phyloP scores from a whole-genome alignment of 148 eudicot species.

The Agrostemma githago region DNA sequence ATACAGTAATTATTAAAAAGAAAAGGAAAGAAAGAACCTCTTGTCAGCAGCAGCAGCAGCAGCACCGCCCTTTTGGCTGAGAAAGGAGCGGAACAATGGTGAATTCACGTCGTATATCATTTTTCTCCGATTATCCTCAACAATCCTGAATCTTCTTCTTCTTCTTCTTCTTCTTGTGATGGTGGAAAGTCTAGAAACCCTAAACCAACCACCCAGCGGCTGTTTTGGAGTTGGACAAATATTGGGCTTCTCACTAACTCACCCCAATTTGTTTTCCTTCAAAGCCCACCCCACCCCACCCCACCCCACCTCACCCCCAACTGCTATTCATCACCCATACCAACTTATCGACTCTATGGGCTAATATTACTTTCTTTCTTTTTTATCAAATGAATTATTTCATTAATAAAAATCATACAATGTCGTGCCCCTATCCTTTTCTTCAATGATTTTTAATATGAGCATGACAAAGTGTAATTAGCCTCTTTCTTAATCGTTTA shows the following conservation, averaged over 20 bases:
- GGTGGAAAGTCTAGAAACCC: neutral
- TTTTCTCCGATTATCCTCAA: neutral
- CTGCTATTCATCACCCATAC: no score
- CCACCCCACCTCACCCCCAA: no score
- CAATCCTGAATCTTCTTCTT: neutral
- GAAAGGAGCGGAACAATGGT: constrained; percentile 59
- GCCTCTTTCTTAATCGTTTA: no score
- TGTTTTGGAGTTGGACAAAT: neutral
- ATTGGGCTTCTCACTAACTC: neutral
- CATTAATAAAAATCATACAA: no score
- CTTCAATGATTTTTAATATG: no score
- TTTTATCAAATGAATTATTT: no score
- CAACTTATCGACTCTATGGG: no score
- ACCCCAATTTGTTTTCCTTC: no score
- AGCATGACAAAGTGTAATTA: no score
- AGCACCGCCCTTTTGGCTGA: constrained; percentile 67
- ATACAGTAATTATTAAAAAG: neutral
- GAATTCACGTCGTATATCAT: constrained; percentile 76
- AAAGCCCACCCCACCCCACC: no score
- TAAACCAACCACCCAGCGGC: neutral
- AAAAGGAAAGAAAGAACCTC: constrained; percentile 28
- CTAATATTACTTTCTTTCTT: no score
- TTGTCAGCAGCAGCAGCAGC: constrained; percentile 49
- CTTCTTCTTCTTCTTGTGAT: neutral
- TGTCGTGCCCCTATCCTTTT: no score